Evolutionary conservation across 1,284 basidiomycete species (phyloP).

Genomic region (Ceratobasidium sp.): DNA sequence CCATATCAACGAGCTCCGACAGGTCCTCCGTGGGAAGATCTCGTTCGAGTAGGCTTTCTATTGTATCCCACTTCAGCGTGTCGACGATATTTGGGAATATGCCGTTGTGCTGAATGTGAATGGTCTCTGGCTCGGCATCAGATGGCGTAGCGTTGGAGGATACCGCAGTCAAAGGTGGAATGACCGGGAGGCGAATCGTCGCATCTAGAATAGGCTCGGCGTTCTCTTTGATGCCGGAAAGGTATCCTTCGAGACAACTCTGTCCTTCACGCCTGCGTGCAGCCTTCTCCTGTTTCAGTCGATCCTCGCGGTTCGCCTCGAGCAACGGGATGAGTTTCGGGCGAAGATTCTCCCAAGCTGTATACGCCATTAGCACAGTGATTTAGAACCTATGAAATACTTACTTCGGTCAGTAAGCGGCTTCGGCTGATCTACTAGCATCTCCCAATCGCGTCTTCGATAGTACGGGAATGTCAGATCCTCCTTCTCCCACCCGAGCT

Average conservation of each 20-base stretch:
- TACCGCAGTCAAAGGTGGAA: neutral
- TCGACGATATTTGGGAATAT: constrained; percentile 29
- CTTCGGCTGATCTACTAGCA: constrained; percentile 35
- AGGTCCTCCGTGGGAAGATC: neutral
- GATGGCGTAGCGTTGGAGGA: neutral
- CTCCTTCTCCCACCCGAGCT: constrained; percentile 45
- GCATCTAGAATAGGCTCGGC: neutral
- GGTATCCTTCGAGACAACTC: neutral
- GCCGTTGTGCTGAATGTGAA: neutral
- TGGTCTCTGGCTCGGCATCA: neutral
- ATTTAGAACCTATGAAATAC: neutral
- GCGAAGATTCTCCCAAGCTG: constrained; percentile 41
- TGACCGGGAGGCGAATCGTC: neutral
- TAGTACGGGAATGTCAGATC: constrained; percentile 27
- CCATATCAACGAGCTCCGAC: neutral
- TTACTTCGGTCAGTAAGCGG: constrained; percentile 45
- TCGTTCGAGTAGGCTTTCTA: constrained; percentile 11
- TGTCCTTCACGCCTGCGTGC: neutral
- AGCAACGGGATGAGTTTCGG: constrained; percentile 44
- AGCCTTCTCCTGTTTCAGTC: constrained; percentile 27
- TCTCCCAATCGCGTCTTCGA: constrained; percentile 26
- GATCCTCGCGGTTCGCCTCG: constrained; percentile 23
- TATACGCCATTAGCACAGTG: neutral
- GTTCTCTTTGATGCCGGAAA: neutral
- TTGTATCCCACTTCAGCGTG: constrained; percentile 14